A percentile compares a stretch with the other conserved stretches of the same genome.
phyloP scores from a whole-genome alignment of 2,329 filamentous ascomycete genomes.

The Aotearoamyces nothofagi region DNA sequence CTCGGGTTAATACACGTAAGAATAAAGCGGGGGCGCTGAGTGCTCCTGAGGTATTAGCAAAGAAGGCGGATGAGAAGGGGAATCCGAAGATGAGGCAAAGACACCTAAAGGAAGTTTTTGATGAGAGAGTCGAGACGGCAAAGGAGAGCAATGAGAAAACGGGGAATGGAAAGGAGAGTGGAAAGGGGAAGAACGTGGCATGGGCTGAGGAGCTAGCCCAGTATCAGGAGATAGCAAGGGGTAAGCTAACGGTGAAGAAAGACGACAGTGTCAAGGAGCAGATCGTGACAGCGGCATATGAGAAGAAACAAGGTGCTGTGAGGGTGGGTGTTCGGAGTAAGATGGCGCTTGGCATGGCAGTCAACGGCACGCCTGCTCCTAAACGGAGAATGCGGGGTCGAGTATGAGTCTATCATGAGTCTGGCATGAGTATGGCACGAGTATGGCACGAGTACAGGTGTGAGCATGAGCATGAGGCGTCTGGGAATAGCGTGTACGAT shows the following conservation, averaged over 20 bases:
- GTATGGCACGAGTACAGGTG: no score
- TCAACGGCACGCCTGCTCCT: conserved; percentile 18
- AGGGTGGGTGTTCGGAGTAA: conserved; percentile 15
- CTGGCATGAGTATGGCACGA: no score
- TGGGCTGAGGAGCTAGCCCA: conserved; percentile 18
- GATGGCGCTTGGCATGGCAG: conserved; percentile 14
- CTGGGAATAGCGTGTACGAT: no score
- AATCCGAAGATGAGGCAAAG: conserved; percentile 23
- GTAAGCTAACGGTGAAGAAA: no score
- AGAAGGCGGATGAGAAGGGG: conserved; percentile 23
- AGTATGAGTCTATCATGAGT: no score
- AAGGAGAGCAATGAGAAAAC: conserved; percentile 12
- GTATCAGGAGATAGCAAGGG: conserved; percentile 14
- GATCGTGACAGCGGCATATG: conserved; percentile 8
- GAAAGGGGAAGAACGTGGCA: conserved; percentile 14
- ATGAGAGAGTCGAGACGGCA: conserved; percentile 14
- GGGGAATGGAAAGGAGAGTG: conserved; percentile 13
- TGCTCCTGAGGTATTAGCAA: conserved; percentile 16
- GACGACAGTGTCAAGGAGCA: conserved; percentile 12
- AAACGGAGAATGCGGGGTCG: no score
- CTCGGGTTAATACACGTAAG: conserved; percentile 27
- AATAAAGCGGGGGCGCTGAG: conserved; percentile 25
- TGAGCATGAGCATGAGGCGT: no score
- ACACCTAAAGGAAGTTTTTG: conserved; percentile 19
- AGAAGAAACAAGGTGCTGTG: conserved; percentile 13